Evolutionary conservation across 176 grass and related monocot species (phyloP), one percentile per base, ranked within the genome.

Genomic region (Carex parvula): DNA sequence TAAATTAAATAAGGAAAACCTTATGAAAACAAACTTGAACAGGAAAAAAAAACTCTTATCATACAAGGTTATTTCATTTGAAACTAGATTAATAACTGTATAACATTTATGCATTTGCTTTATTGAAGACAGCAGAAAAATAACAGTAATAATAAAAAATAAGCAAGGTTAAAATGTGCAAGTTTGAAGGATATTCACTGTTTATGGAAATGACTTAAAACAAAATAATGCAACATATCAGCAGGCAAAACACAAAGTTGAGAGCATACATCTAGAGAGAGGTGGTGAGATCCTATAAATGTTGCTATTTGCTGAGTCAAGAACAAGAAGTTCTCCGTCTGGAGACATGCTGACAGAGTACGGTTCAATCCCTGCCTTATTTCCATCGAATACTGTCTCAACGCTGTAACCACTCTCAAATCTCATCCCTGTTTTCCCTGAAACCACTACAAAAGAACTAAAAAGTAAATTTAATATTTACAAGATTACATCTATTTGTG

Each of bases 341-440:
- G 90, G 88, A 61, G 93, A 93, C 88, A 95, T 86, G 85, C 89
- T 92, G 11, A 96, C 91, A 15, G 93, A 29, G 85, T 96, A 89
- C 6, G 93, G 93, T 84, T 99, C 97, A 86, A 98, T 95, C 69
- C 96, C 96, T 29, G 93, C 85, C 89, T 98, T 98, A 80, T 89
- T 98, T 80, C 96, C 93, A 71, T 99, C 97, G 73, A 99, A 96
- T 79, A 99, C 93, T 67, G 93, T 99, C 91, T 99, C 93, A 50
- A 99, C 93, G 7, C 88, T 99, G 87, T 99, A 99, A 3, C 97
- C 97, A 57, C 88, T 85, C 90, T 99, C 97, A 77, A 95, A 99
- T 84, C 94, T 99, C 84, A 99, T 94, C 91, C 91, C 88, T 46
- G 96, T 88, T 50, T 90, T 90, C 59, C 63, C 55, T 13, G 88